Conservation (phyloP, 495 filamentous ascomycete species). For the Parathielavia hyrcaniae region DNA sequence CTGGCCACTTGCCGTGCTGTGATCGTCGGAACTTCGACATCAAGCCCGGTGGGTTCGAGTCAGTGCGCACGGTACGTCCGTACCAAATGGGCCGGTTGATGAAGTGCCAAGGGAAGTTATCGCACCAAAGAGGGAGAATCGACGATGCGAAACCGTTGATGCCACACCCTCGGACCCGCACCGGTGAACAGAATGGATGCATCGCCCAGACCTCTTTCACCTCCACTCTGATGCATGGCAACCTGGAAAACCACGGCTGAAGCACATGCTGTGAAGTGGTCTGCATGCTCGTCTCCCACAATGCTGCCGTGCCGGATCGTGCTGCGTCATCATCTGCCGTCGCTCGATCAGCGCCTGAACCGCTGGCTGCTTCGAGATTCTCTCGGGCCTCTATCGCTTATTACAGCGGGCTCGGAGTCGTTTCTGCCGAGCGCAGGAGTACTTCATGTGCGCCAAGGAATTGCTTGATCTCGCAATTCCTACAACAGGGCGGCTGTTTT, state of each 20-base stretch:
- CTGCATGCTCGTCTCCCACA: not conserved
- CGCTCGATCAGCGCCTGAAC: not conserved
- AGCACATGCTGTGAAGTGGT: conserved; percentile 1
- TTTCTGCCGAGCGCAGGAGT: not conserved
- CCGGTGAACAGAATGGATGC: conserved; percentile 13
- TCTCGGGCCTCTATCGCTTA: not conserved
- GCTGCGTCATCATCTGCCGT: not conserved
- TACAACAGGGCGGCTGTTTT: not conserved
- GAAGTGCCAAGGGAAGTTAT: not conserved
- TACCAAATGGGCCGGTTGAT: too few species aligned
- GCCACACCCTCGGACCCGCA: conserved; percentile 13
- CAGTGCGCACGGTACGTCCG: not conserved
- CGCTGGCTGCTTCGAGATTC: not conserved
- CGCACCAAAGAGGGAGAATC: conserved; percentile 3
- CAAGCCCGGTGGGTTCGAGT: not conserved
- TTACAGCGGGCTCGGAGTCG: too few species aligned
- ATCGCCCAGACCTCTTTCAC: conserved; percentile 5
- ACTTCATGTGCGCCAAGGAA: not conserved
- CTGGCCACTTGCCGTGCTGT: not conserved
- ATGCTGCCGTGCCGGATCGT: not conserved
- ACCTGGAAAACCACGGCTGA: conserved; percentile 4
- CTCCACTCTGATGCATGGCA: conserved; percentile 3
- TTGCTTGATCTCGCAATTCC: not conserved
- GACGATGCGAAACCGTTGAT: conserved; percentile 15
- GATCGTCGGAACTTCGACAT: not conserved